A percentile compares a stretch with the other conserved stretches of the same genome.
These are phyloP conservation scores for Emergomyces pasteurianus DNA, from an alignment of 2,329 filamentous ascomycete species.

Conservation along the genomic window DNA sequence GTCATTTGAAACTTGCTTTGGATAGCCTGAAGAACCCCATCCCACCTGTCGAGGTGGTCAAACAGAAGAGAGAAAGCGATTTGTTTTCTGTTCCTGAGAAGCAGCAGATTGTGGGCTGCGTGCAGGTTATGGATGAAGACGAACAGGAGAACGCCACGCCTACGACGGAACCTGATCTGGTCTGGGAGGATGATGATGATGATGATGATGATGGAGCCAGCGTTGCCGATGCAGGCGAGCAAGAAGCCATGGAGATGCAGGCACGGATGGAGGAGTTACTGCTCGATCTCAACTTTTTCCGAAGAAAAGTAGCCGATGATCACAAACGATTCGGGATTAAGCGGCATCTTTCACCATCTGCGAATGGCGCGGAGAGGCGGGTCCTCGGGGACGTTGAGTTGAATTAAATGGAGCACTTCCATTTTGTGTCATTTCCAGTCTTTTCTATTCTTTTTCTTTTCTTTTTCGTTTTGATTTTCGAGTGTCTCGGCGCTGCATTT, in stretches of 20 bases:
- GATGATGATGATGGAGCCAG: slow-evolving; percentile 15
- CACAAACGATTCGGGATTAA: slow-evolving; percentile 29
- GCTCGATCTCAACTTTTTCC: slow-evolving; percentile 66
- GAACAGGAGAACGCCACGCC: slow-evolving; percentile 32
- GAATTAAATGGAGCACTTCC: neutral
- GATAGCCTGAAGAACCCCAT: slow-evolving; percentile 87
- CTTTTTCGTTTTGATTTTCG: neutral
- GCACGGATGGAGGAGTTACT: slow-evolving; percentile 76
- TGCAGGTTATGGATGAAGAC: slow-evolving; percentile 40
- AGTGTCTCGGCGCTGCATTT: neutral
- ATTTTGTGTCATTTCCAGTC: neutral
- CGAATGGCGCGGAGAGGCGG: neutral
- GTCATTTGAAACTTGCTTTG: slow-evolving; percentile 79
- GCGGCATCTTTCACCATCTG: slow-evolving; percentile 4
- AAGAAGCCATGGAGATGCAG: slow-evolving; percentile 54
- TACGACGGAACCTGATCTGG: slow-evolving; percentile 20
- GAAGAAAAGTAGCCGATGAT: slow-evolving; percentile 76
- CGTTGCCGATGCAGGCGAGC: slow-evolving; percentile 19
- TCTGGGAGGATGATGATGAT: slow-evolving; percentile 19
- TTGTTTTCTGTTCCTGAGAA: slow-evolving; percentile 23
- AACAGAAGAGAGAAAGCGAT: slow-evolving; percentile 22
- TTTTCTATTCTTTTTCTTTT: neutral
- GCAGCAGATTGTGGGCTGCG: slow-evolving; percentile 25
- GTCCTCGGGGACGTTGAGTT: slow-evolving; percentile 3
- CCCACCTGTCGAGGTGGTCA: slow-evolving; percentile 34